Evolutionary conservation across 139 green algal genomes (phyloP), one percentile per base, ranked within the genome.

Genomic region (Asterochloris erici): DNA sequence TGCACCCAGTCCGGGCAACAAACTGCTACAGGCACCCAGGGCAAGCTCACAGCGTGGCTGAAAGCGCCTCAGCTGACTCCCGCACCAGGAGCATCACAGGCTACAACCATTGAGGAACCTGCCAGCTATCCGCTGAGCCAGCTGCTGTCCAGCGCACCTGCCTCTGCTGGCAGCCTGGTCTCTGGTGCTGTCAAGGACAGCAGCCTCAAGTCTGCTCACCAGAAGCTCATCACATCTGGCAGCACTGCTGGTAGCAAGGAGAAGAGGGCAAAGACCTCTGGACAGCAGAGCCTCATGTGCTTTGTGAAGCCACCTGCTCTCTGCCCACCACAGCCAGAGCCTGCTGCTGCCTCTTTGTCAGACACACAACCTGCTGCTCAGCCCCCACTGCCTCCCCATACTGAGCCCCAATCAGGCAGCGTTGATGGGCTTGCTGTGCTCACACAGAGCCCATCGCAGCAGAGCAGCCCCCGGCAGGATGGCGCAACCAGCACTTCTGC

Each of bases 31-130:
- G 76, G 76, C 23, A 80, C 38, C 24, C 76, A 80, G 23, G 60
- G 60, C 76, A 80, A 80, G 76, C 76, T 80, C 14, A 80, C 76
- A 70, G 54, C 76, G 10, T 80, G 76, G 76, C 76, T 80, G 14
- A 62, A 62, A 68, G 24, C 10, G 10, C 9, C 70, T 38, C n/a
- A 12, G n/a, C 28, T 11, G 28, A 14, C 17, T 71, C 66, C 21
- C 9, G 66, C 21, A 71, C 21, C 66, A 71, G 21, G 21, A 24
- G 17, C 66, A 71, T 24, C 17, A 24, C 66, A 26, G 19, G 21
- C 66, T 10, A 4, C 4, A 71, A 21, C 1, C 66, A 71, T 4
- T 71, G 66, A 4, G 21, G 21, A 24, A 21, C 6, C 19, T 71
- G 19, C 17, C 17, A 71, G 66, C 10, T 9, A 76, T 17, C 70